Percentiles rank a stretch among this genome's conserved stretches.
Conservation (phyloP, 2,329 filamentous ascomycete genomes). For the Fusarium praegraminearum region DNA sequence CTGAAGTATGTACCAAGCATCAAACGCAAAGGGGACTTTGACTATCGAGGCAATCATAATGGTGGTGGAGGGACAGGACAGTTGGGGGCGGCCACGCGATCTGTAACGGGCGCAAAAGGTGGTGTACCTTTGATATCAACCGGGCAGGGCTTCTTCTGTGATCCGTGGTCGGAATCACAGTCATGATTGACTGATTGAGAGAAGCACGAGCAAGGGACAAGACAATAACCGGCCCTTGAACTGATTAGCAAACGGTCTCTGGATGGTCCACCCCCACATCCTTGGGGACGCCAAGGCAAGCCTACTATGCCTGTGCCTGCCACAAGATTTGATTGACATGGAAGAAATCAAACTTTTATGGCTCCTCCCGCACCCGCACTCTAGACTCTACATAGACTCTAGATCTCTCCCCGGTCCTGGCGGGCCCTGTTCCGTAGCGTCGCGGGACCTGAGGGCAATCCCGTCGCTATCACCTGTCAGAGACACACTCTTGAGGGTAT, state of each 20-base stretch:
- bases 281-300: slow-evolving; percentile 26
- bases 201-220: slow-evolving; percentile 15
- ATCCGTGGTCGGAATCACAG: slow-evolving; percentile 39
- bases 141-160: slow-evolving; percentile 32
- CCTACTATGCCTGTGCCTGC: slow-evolving; percentile 1
- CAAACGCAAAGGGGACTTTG: background rate
- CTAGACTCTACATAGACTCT: background rate
- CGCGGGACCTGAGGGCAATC: slow-evolving; percentile 35
- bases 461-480: slow-evolving; percentile 25
- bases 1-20: slow-evolving; percentile 12
- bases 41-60: slow-evolving; percentile 1
- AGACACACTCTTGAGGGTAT: background rate
- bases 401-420: slow-evolving; percentile 32
- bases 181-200: slow-evolving; percentile 39
- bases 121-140: slow-evolving; percentile 3
- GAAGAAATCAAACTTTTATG: slow-evolving; percentile 26
- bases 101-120: slow-evolving; percentile 42
- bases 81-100: slow-evolving; percentile 41
- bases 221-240: slow-evolving; percentile 7
- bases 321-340: slow-evolving; percentile 23
- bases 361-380: slow-evolving; percentile 33
- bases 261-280: slow-evolving; percentile 42
- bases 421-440: slow-evolving; percentile 38
- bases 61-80: background rate
- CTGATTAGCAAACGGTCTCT: slow-evolving; percentile 43